Evolutionary conservation across 805 yeast species (phyloP), one percentile per base, ranked within the genome.

Genomic region (Wickerhamiella azymoides): DNA sequence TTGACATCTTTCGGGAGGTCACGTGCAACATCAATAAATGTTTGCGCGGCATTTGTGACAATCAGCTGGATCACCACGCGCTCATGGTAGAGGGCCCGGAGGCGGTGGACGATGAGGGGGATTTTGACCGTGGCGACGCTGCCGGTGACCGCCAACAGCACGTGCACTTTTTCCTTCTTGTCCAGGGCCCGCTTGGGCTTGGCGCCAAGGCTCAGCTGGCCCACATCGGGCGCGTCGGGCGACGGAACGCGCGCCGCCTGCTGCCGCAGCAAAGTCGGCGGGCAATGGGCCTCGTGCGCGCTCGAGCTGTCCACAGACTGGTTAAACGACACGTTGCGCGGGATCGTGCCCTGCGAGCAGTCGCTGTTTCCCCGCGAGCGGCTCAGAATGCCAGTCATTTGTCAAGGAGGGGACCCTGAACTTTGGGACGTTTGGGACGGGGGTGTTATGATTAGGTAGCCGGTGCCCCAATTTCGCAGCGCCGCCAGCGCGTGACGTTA

Each of bases 111-210:
- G 35, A 92, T 85, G 52, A 81, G 62, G 0, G 96, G 95, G 18
- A 92, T 79, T 62, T 92, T 92, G 51, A 92, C 85, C 2, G 97
- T 84, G 5, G 98, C 98, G 3, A 92, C 96, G 1, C 94, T 83
- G 1, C 98, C 98, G 1, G 97, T 84, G 16, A 93, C 94, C 16
- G 93, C 98, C 37, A 92, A 69, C 47, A 92, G 67, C 38, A 92
- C 79, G 62, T 92, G 98, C 47, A 84, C 70, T 58, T 86, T 88
- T 38, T 79, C 82, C 59, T 84, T 32, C 43, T 50, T 52, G 6
- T 41, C 44, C 24, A 41, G 27, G 35, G 39, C 43, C 39, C 30
- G 38, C 10, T 41, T 27, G 4, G 32, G 25, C 43, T 39, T 43
- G 17, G 19, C 7, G 18, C 36, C 36, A 37, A 18, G 11, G 46